Percentiles rank a stretch among this genome's conserved stretches.
Evolutionary conservation across 345 rosid species (phyloP).

Genomic region (Turnera subulata): DNA sequence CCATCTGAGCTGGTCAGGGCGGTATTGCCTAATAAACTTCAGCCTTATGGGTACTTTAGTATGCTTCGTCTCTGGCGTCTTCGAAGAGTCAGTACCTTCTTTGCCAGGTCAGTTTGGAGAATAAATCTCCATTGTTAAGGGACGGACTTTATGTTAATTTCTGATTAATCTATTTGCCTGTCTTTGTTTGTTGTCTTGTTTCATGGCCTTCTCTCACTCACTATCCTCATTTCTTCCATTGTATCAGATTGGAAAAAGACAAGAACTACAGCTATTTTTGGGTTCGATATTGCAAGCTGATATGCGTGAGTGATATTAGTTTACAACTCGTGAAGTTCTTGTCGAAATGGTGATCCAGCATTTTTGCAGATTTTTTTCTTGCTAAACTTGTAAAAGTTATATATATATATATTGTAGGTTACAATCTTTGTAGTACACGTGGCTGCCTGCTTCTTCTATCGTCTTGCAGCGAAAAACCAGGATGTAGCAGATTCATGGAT

Average conservation of each 20-base stretch:
- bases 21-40: slow-evolving; percentile 40
- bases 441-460: slow-evolving; percentile 70
- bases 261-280: slow-evolving; percentile 60
- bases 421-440: slow-evolving; percentile 68
- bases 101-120: slow-evolving; percentile 38
- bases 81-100: slow-evolving; percentile 65
- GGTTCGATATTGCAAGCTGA: slow-evolving; percentile 66
- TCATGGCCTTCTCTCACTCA: no score
- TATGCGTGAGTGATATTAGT: slow-evolving; percentile 53
- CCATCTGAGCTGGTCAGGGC: slow-evolving; percentile 55
- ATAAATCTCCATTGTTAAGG: no score
- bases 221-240: neutral
- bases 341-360: no score
- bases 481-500: slow-evolving; percentile 61
- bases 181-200: neutral
- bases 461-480: slow-evolving; percentile 41
- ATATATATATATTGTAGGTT: slow-evolving; percentile 60
- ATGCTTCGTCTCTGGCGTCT: slow-evolving; percentile 96
- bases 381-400: slow-evolving; percentile 1
- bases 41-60: slow-evolving; percentile 57
- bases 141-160: no score
- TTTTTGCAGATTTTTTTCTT: neutral
- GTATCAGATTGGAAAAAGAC: slow-evolving; percentile 75
- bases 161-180: no score
- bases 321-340: no score